Percentiles rank a stretch among this genome's conserved stretches.
phyloP scores from a whole-genome alignment of 352 stramenopile species.

The Phytophthora brassicae region DNA sequence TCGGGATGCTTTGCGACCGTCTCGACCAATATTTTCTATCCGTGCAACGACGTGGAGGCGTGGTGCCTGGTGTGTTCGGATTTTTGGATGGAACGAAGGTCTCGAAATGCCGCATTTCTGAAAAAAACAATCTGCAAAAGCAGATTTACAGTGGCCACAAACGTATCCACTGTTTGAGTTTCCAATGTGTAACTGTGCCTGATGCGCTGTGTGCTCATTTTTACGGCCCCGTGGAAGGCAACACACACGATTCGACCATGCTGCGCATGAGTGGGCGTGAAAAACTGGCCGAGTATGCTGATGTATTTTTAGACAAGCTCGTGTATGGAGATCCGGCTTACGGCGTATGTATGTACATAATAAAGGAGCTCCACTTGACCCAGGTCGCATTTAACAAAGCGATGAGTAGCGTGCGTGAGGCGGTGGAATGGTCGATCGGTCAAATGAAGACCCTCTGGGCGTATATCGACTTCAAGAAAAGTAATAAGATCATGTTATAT shows the following conservation, averaged over 20 bases:
- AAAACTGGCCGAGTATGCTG: no score
- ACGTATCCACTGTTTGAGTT: not conserved
- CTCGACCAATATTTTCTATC: no score
- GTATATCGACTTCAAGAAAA: not conserved
- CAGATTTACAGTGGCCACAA: not conserved
- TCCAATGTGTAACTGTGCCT: not conserved
- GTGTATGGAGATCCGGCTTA: constrained; percentile 1
- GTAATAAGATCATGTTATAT: not conserved
- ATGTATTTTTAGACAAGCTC: not conserved
- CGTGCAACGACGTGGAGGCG: no score
- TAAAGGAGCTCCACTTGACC: not conserved
- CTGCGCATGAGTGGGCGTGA: no score
- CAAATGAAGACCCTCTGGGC: not conserved
- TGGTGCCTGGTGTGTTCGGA: not conserved
- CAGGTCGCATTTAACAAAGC: not conserved
- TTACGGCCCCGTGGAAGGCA: not conserved
- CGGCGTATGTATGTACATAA: not conserved
- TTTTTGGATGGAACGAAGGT: not conserved
- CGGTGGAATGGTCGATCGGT: not conserved
- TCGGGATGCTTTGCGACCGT: no score
- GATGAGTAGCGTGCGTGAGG: not conserved
- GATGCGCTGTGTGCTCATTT: constrained; percentile 5
- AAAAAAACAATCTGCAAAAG: not conserved
- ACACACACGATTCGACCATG: not conserved
- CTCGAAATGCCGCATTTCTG: not conserved